Conservation (phyloP, 345 rosid species). For the Eucalyptus paniculata region DNA sequence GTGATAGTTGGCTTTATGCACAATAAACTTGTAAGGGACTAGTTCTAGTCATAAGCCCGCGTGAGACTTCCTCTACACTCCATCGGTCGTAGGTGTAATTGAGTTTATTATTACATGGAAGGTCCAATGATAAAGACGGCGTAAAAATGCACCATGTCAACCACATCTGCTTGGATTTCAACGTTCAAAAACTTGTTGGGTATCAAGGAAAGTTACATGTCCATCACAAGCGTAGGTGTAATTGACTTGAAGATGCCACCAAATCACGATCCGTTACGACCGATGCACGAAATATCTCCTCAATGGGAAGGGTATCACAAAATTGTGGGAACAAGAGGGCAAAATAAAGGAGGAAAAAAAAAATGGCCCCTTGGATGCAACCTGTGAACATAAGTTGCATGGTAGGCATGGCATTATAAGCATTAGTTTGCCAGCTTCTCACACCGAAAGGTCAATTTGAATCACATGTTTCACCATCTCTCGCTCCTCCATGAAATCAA, state of each 20-base stretch:
- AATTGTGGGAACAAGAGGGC: background rate
- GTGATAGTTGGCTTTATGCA: background rate
- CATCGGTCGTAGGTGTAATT: background rate
- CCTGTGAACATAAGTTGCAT: background rate
- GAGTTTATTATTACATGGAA: background rate
- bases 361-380: background rate
- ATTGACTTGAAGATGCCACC: background rate
- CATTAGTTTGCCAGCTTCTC: background rate
- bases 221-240: background rate
- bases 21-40: background rate
- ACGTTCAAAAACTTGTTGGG: background rate
- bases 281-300: background rate
- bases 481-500: background rate
- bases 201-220: background rate
- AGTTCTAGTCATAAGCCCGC: background rate
- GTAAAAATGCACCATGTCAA: background rate
- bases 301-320: background rate
- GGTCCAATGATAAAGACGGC: background rate
- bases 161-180: background rate
- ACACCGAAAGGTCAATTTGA: slow-evolving; percentile 1
- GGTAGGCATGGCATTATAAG: background rate
- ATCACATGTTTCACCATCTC: slow-evolving; percentile 3
- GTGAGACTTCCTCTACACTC: background rate
- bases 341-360: background rate
- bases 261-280: background rate